Evolutionary conservation across 345 rosid genomes (phyloP).

Genomic region (Fremontodendron californicum): DNA sequence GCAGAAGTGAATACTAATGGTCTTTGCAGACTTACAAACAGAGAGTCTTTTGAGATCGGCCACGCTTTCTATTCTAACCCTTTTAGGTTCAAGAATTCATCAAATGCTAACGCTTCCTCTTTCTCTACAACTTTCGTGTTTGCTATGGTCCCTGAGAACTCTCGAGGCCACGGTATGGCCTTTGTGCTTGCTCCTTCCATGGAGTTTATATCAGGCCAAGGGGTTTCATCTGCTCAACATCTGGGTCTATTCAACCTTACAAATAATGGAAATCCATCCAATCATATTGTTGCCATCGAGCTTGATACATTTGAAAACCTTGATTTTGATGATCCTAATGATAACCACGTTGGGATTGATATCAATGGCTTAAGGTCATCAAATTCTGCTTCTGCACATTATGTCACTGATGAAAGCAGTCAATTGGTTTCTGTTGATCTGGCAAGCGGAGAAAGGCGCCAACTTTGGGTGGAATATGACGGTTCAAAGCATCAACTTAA

Average conservation of each 20-base stretch:
- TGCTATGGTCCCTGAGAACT: constrained; percentile 20
- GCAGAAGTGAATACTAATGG: constrained; percentile 33
- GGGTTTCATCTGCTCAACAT: constrained; percentile 23
- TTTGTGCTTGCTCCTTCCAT: constrained; percentile 39
- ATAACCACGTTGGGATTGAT: constrained; percentile 48
- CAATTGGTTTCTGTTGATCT: constrained; percentile 13
- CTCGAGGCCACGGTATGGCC: constrained; percentile 48
- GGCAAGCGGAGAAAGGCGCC: constrained; percentile 38
- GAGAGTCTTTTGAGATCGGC: constrained; percentile 24
- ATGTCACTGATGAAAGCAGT: neutral
- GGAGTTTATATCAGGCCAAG: constrained; percentile 15
- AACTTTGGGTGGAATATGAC: constrained; percentile 58
- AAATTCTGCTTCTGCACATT: constrained; percentile 11
- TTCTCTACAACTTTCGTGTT: constrained; percentile 49
- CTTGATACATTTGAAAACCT: constrained; percentile 46
- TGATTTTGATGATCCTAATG: constrained; percentile 13
- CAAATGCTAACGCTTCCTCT: constrained; percentile 17
- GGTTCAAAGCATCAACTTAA: constrained; percentile 18
- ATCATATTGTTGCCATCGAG: constrained; percentile 47
- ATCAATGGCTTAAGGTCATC: constrained; percentile 36
- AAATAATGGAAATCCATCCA: constrained; percentile 4
- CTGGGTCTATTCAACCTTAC: constrained; percentile 42
- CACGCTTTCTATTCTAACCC: constrained; percentile 38
- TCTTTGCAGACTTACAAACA: constrained; percentile 39
- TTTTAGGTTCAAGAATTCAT: constrained; percentile 21